Percentiles rank a stretch among this genome's conserved stretches.
These are phyloP conservation scores for Orbilia ellipsospora DNA, from an alignment of 2,329 filamentous ascomycete species.

Conservation along the genomic window DNA sequence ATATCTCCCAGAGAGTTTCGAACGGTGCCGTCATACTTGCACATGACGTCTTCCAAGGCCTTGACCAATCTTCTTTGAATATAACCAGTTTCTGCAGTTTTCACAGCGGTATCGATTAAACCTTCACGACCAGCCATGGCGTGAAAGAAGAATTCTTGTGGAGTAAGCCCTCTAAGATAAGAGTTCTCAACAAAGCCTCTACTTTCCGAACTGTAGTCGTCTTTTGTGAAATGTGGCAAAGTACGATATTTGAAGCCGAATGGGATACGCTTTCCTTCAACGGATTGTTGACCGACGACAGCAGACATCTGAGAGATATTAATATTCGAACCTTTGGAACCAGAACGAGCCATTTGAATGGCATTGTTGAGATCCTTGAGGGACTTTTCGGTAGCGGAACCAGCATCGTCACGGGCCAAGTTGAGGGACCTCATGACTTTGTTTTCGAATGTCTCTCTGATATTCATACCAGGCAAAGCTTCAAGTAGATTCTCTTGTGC, in stretches of 20 bases:
- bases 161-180: conserved; percentile 93
- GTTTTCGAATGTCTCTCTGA: conserved; percentile 97
- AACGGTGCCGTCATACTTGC: conserved; percentile 96
- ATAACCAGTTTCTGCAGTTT: conserved; percentile 98
- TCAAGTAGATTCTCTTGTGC: conserved; percentile 91
- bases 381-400: conserved; percentile 89
- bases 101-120: conserved; percentile 99
- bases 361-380: conserved; percentile 97
- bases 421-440: conserved; percentile 95
- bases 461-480: conserved; percentile 96
- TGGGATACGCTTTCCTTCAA: conserved; percentile 98
- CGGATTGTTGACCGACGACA: conserved; percentile 95
- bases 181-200: conserved; percentile 99
- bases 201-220: conserved; percentile 97
- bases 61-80: conserved; percentile 99
- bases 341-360: conserved; percentile 93
- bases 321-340: conserved; percentile 98
- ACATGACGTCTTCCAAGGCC: conserved; percentile 95
- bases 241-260: conserved; percentile 99
- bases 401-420: conserved; percentile 93
- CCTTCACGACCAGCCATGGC: conserved; percentile 99
- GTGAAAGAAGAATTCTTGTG: conserved; percentile 98
- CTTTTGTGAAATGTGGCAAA: conserved; percentile 97
- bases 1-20: conserved; percentile 96
- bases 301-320: conserved; percentile 99